These are phyloP conservation scores for Monilinia aucupariae DNA, from an alignment of 2,329 filamentous ascomycete genomes.

Conservation along the genomic window DNA sequence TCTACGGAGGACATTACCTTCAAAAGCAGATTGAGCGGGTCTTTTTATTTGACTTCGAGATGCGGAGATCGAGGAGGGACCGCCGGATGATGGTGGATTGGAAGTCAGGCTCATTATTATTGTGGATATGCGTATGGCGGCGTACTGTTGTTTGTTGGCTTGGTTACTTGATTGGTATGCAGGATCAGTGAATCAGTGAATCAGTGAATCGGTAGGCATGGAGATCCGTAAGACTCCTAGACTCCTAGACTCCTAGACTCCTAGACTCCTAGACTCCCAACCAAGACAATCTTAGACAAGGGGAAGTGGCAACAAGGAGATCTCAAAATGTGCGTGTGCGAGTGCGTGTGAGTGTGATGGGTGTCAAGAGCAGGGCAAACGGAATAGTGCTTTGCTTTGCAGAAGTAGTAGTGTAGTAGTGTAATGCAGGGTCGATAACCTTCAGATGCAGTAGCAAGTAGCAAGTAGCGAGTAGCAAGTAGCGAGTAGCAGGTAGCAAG, in stretches of 20 bases:
- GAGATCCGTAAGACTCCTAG: background rate
- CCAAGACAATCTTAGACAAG: slow-evolving; percentile 12
- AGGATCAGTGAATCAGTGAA: background rate
- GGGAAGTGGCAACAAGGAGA: background rate
- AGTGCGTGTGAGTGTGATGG: background rate
- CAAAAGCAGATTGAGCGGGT: slow-evolving; percentile 55
- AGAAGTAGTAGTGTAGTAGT: no score
- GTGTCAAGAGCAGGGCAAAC: background rate
- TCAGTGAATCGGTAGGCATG: background rate
- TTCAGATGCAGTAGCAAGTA: background rate
- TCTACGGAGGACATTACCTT: slow-evolving; percentile 47
- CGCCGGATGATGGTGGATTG: slow-evolving; percentile 35
- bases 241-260: no score
- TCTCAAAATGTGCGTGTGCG: slow-evolving; percentile 6
- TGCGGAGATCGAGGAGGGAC: slow-evolving; percentile 31
- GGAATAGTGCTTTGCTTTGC: background rate
- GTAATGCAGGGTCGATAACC: slow-evolving; percentile 3
- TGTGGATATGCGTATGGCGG: slow-evolving; percentile 13
- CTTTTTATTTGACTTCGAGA: slow-evolving; percentile 49
- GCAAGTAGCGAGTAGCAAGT: background rate
- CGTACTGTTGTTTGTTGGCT: background rate
- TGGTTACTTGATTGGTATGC: slow-evolving; percentile 5
- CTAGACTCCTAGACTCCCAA: no score
- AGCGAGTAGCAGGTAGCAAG: background rate
- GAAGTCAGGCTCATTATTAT: slow-evolving; percentile 32